A percentile compares a stretch with the other conserved stretches of the same genome.
Evolutionary conservation across 129 eudicot genomes (phyloP).

Genomic region (Arctium lappa): DNA sequence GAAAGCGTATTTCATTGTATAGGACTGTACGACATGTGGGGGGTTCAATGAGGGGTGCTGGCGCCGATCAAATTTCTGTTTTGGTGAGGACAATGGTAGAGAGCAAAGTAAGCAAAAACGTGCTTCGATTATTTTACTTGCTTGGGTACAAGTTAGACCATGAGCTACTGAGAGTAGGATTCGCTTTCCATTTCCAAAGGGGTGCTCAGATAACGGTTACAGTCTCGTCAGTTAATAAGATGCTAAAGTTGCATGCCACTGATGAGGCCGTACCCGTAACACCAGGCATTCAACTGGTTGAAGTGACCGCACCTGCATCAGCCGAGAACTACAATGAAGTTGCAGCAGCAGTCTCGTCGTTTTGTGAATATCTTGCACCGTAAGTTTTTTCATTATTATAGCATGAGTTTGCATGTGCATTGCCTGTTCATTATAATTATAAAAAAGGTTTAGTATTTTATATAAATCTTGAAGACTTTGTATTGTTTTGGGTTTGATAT

Average conservation of each 20-base stretch:
- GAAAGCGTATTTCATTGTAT: neutral
- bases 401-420: neutral
- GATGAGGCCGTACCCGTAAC: conserved; percentile 88
- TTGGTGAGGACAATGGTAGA: conserved; percentile 80
- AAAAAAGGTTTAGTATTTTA: neutral
- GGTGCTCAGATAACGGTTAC: conserved; percentile 88
- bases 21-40: conserved; percentile 93
- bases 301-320: conserved; percentile 94
- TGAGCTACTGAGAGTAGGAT: conserved; percentile 78
- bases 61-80: conserved; percentile 90
- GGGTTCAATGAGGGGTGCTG: conserved; percentile 95
- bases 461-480: neutral
- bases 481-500: neutral
- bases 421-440: neutral
- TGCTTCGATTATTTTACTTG: conserved; percentile 64
- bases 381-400: conserved; percentile 33
- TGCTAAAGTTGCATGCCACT: conserved; percentile 83
- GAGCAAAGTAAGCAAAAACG: conserved; percentile 84
- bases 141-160: conserved; percentile 94
- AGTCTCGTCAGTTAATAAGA: conserved; percentile 81
- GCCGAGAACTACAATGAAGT: conserved; percentile 77
- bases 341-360: conserved; percentile 67
- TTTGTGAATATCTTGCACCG: conserved; percentile 99
- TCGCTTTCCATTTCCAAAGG: conserved; percentile 68
- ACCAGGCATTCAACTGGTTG: conserved; percentile 92